Conservation (phyloP, 192 early-diverging fungal species). For the Diversispora epigaea region DNA sequence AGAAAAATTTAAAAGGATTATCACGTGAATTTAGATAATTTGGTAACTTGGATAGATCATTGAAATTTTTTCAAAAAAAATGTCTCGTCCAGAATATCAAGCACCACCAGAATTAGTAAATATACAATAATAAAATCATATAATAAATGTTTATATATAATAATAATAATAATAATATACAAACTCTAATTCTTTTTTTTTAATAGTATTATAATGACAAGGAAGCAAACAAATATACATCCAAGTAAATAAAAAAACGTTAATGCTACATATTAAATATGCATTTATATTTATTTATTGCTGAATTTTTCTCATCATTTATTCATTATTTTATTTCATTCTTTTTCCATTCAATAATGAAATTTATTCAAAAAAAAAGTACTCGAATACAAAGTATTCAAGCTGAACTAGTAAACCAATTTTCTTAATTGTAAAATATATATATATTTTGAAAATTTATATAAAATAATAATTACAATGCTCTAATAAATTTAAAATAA, state of each 20-base stretch:
- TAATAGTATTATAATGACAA: conserved; percentile 87
- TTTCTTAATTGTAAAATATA: too few species aligned
- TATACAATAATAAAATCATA: conserved; percentile 8
- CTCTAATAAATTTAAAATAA: background rate
- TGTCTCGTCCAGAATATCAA: conserved; percentile 94
- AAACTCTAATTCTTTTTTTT: conserved; percentile 1
- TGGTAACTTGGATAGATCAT: too few species aligned
- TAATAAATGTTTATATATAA: background rate
- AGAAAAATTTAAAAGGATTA: too few species aligned
- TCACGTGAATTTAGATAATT: too few species aligned
- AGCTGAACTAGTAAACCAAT: conserved; percentile 71
- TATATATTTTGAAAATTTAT: too few species aligned
- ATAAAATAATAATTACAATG: background rate
- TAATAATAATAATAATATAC: background rate
- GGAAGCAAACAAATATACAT: conserved; percentile 93
- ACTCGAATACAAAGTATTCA: conserved; percentile 95
- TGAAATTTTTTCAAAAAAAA: conserved; percentile 34
- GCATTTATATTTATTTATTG: background rate
- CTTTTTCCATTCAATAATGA: background rate
- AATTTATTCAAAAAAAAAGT: conserved; percentile 42
- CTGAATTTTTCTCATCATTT: background rate
- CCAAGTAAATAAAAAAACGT: conserved; percentile 59
- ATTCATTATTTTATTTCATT: background rate
- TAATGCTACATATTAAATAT: background rate
- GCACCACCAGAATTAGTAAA: conserved; percentile 95